A percentile compares a stretch with the other conserved stretches of the same genome.
Evolutionary conservation across 75 land plant species (phyloP).

Genomic region (Picea glauca): DNA sequence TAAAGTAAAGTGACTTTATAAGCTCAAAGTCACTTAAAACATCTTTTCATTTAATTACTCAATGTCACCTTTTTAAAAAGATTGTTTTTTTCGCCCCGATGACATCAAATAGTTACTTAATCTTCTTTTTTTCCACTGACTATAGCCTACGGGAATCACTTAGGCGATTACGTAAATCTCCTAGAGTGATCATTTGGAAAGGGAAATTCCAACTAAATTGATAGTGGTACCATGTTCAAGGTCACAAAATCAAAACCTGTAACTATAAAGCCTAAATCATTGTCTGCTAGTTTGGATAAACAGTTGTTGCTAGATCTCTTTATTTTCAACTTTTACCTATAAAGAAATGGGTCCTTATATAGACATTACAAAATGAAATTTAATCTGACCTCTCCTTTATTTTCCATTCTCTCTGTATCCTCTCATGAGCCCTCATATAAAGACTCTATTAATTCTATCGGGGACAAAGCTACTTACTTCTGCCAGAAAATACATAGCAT

Average conservation of each 20-base stretch:
- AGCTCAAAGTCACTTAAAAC: too few species aligned
- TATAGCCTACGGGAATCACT: too few species aligned
- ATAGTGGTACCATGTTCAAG: neutral
- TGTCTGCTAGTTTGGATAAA: too few species aligned
- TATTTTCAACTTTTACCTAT: neutral
- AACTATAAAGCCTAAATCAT: neutral
- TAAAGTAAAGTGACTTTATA: too few species aligned
- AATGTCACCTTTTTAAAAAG: too few species aligned
- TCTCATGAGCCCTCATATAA: neutral
- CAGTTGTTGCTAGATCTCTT: neutral
- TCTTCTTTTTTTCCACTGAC: too few species aligned
- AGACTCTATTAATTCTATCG: neutral
- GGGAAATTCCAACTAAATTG: neutral
- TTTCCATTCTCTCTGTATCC: neutral
- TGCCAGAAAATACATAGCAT: slow-evolving; percentile 10
- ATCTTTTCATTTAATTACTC: too few species aligned
- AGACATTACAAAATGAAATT: neutral
- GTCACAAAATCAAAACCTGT: neutral
- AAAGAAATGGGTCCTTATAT: neutral
- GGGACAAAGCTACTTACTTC: neutral
- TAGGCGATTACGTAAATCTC: too few species aligned
- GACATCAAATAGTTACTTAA: too few species aligned
- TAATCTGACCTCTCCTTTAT: neutral
- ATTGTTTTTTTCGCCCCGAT: too few species aligned
- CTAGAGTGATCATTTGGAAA: neutral